These are phyloP conservation scores for Penstemon barbatus DNA, from an alignment of 257 asterid genomes.

Conservation along the genomic window DNA sequence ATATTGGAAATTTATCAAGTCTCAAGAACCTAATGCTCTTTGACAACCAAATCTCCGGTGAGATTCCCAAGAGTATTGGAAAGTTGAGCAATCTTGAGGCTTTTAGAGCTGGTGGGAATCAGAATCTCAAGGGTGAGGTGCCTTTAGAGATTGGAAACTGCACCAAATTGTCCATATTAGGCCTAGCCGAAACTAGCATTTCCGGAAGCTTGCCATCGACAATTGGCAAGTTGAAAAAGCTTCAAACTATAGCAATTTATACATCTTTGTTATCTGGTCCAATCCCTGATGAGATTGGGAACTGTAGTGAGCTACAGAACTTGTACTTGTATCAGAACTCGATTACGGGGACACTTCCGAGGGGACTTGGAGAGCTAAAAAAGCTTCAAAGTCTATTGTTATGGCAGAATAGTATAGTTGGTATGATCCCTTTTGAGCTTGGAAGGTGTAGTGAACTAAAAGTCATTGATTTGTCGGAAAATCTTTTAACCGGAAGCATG, in stretches of 20 bases:
- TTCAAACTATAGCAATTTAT: conserved; percentile 79
- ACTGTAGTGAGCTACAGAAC: conserved; percentile 74
- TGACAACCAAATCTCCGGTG: conserved; percentile 83
- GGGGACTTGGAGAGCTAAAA: conserved; percentile 52
- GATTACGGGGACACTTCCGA: conserved; percentile 73
- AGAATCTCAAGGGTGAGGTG: conserved; percentile 67
- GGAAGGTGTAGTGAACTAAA: conserved; percentile 63
- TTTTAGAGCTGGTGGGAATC: conserved; percentile 89
- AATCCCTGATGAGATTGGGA: conserved; percentile 84
- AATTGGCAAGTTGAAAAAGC: conserved; percentile 67
- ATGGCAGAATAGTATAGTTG: conserved; percentile 85
- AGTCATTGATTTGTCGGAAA: conserved; percentile 75
- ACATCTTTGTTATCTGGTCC: conserved; percentile 75
- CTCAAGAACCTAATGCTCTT: conserved; percentile 57
- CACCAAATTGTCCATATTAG: conserved; percentile 54
- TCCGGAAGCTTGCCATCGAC: conserved; percentile 74
- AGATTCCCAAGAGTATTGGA: conserved; percentile 68
- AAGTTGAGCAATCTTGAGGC: conserved; percentile 56
- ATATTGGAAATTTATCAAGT: conserved; percentile 58
- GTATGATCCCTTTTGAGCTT: conserved; percentile 66
- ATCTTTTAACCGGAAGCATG: conserved; percentile 64
- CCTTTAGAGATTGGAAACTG: conserved; percentile 89
- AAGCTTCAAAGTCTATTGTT: conserved; percentile 61
- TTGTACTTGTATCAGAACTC: conserved; percentile 80
- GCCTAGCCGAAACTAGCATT: conserved; percentile 84